Conservation (phyloP, 306 rosid species). For the Spatholobus suberectus region DNA sequence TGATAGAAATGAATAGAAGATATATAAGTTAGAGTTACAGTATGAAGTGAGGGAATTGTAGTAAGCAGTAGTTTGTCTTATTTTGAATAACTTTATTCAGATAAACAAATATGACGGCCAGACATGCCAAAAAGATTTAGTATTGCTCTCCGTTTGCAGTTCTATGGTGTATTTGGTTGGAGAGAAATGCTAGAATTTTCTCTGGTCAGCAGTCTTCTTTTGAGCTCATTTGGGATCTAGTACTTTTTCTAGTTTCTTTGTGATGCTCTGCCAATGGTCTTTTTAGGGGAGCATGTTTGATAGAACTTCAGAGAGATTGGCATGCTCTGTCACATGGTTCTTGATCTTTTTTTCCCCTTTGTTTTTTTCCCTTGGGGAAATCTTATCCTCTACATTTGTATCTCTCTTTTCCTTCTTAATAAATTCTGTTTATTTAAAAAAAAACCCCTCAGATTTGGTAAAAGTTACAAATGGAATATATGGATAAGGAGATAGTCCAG, state of each 20-base stretch:
- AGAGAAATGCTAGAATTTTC: not conserved
- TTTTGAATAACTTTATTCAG: not conserved
- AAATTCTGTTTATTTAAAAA: not conserved
- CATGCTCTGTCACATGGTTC: not conserved
- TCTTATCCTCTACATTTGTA: not conserved
- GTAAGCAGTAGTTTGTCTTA: not conserved
- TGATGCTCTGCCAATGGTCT: not conserved
- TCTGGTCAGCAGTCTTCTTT: not conserved
- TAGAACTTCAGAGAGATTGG: not conserved
- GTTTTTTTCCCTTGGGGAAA: not conserved
- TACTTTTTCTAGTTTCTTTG: not conserved
- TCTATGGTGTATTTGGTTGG: not conserved
- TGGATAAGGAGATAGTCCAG: slow-evolving; percentile 6
- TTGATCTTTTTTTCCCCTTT: not conserved
- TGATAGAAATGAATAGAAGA: slow-evolving; percentile 7
- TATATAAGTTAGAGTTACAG: not conserved
- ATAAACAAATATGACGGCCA: not conserved
- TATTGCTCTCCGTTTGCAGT: not conserved
- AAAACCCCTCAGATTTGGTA: not conserved
- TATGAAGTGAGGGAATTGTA: not conserved
- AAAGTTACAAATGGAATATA: slow-evolving; percentile 15
- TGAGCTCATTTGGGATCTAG: not conserved
- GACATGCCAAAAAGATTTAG: not conserved
- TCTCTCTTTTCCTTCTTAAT: not conserved
- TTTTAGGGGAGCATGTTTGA: not conserved